These are phyloP conservation scores for Phytophthora cryptogea DNA, from an alignment of 352 stramenopile species.

Conservation along the genomic window DNA sequence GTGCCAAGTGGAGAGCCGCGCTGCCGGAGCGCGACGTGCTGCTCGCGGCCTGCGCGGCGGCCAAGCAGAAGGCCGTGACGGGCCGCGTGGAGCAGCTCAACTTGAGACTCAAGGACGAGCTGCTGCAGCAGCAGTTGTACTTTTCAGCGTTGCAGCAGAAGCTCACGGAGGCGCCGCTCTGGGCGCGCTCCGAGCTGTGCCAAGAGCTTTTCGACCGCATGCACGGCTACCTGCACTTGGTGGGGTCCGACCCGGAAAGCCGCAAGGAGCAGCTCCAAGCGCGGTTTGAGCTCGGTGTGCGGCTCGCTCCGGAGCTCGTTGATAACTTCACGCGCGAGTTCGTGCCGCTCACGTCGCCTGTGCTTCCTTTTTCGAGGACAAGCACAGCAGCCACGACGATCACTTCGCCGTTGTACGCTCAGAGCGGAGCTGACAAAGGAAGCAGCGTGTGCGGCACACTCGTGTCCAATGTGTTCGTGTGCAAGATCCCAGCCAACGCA, in stretches of 20 bases:
- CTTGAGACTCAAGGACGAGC: slow-evolving; percentile 46
- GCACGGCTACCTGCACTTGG: slow-evolving; percentile 42
- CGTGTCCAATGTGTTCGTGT: slow-evolving; percentile 61
- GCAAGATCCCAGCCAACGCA: slow-evolving; percentile 47
- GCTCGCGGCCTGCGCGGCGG: slow-evolving; percentile 51
- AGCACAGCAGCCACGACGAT: slow-evolving; percentile 35
- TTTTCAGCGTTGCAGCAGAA: slow-evolving; percentile 54
- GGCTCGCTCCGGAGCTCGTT: slow-evolving; percentile 32
- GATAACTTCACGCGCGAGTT: slow-evolving; percentile 48
- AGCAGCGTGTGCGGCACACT: slow-evolving; percentile 35
- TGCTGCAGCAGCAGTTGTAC: slow-evolving; percentile 61
- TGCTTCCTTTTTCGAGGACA: slow-evolving; percentile 51
- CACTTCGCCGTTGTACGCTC: slow-evolving; percentile 11
- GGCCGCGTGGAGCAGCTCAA: slow-evolving; percentile 56
- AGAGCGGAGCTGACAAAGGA: slow-evolving; percentile 13
- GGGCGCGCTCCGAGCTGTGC: slow-evolving; percentile 33
- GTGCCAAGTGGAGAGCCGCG: slow-evolving; percentile 46
- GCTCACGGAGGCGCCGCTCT: slow-evolving; percentile 50
- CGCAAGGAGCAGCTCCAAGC: slow-evolving; percentile 35
- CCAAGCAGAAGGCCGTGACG: slow-evolving; percentile 52
- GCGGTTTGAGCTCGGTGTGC: slow-evolving; percentile 39
- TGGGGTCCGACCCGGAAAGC: slow-evolving; percentile 6
- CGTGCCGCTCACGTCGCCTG: slow-evolving; percentile 30
- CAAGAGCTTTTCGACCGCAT: slow-evolving; percentile 48
- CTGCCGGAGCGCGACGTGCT: slow-evolving; percentile 42